phyloP scores from a whole-genome alignment of 1,284 basidiomycete species.

The Hymenochaete sp. region DNA sequence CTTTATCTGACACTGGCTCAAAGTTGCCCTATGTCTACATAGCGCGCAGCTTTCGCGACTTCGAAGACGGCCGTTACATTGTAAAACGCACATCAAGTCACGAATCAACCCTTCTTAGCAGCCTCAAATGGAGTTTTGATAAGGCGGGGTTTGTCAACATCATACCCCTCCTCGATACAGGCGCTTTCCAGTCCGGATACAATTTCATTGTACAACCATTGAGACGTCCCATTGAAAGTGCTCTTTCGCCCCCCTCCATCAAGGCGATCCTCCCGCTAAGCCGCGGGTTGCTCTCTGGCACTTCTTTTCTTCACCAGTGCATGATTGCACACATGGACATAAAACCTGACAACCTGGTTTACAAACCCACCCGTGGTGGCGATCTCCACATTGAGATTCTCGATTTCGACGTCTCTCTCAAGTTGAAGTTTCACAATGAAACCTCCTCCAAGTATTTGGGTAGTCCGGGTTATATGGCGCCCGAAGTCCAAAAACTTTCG shows the following conservation, averaged over 20 bases:
- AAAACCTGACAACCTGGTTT: slow-evolving; percentile 6
- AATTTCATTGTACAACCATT: background rate
- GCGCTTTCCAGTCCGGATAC: background rate
- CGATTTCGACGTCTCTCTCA: slow-evolving; percentile 1
- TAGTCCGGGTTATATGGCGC: background rate
- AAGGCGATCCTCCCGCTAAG: background rate
- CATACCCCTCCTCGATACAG: background rate
- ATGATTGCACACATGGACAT: slow-evolving; percentile 7
- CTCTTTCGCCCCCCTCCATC: background rate
- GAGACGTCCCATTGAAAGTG: background rate
- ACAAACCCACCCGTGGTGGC: too few species aligned
- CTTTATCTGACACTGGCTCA: too few species aligned
- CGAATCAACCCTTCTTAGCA: too few species aligned
- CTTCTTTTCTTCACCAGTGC: slow-evolving; percentile 4
- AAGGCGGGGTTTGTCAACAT: too few species aligned
- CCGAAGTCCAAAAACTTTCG: background rate
- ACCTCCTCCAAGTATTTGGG: background rate
- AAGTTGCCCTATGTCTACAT: too few species aligned
- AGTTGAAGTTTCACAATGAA: background rate
- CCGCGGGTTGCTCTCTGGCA: slow-evolving; percentile 1
- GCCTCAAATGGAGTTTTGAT: too few species aligned
- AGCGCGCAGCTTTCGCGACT: too few species aligned
- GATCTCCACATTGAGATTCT: slow-evolving; percentile 4
- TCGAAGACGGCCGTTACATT: too few species aligned
- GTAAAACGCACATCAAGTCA: too few species aligned